Evolutionary conservation across 2,329 filamentous ascomycete species (phyloP), one percentile per base, ranked within the genome.

Genomic region (Colletotrichum sp.): DNA sequence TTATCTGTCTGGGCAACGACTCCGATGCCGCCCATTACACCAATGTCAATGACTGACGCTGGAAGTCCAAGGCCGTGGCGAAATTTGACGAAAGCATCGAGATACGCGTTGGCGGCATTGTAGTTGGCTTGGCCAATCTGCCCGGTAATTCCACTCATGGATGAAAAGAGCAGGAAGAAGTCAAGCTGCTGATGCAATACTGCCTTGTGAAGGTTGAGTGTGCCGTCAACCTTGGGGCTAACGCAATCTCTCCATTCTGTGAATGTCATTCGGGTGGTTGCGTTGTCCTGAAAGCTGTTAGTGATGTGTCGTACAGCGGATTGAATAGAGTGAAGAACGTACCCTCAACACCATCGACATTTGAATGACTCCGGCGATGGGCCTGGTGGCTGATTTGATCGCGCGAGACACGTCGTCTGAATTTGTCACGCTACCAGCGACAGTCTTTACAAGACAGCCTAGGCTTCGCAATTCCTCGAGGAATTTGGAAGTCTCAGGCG

Each of bases 41-140:
- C 59, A 10, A 61, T 61, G 59, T 61, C 59, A 5, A 61, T 61
- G 6, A 61, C 59, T n/a, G 59, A 61, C 0, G 59, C 59, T 26
- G 24, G 18, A 9, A 61, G 59, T 21, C 28, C 59, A 12, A 61
- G 24, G 9, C 28, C 16, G 28, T 32, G 59, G 24, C 59, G 24
- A 21, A 28, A 61, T 15, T 61, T 30, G 24, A 32, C 63, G n/a
- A 66, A 52, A 5, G 30, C 63, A 52, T 66, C 63, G n/a, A 66
- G 63, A 28, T 43, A 66, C 7, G 34, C 36, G 0, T 66, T 66
- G 13, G 80, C 84, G 3, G 83, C 81, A 2, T 80, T 77, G 67
- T 87, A 87, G 70, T 83, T 85, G 65, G 80, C 78, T 68, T 85
- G 82, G 5, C 77, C 78, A 4, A 61, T 61, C 28, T 61, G 59